phyloP scores from a whole-genome alignment of 345 rosid genomes.

The Erodium maritimum region DNA sequence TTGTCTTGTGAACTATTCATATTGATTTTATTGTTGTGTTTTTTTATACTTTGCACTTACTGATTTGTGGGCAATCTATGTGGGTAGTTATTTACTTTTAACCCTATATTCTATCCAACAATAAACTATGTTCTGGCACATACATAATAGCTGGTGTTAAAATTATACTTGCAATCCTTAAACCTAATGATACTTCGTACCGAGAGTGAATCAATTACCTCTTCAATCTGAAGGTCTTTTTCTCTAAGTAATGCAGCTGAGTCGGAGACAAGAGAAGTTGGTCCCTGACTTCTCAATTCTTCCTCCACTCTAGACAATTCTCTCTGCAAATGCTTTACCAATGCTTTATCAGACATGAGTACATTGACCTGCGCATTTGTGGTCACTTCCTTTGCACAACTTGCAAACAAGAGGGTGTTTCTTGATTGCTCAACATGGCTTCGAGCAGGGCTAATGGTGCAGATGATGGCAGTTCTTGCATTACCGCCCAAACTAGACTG shows the following conservation, averaged over 20 bases:
- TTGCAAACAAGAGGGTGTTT: constrained; percentile 85
- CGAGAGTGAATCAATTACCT: constrained; percentile 31
- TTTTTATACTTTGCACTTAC: no score
- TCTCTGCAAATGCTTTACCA: constrained; percentile 80
- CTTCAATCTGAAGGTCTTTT: constrained; percentile 69
- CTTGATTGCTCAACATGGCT: constrained; percentile 89
- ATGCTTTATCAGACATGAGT: constrained; percentile 74
- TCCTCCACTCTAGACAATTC: constrained; percentile 78
- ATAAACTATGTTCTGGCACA: no score
- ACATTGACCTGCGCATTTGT: constrained; percentile 87
- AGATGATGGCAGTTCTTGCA: constrained; percentile 84
- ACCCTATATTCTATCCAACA: no score
- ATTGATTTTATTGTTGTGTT: no score
- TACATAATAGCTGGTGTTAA: no score
- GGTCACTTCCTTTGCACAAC: constrained; percentile 88
- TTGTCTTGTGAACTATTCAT: no score
- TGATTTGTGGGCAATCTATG: no score
- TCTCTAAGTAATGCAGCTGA: constrained; percentile 39
- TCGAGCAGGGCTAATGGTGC: constrained; percentile 92
- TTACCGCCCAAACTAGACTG: constrained; percentile 84
- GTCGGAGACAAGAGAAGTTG: constrained; percentile 26
- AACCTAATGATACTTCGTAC: background rate
- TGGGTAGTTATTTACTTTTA: no score
- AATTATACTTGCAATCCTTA: no score
- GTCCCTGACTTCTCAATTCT: constrained; percentile 45